Percentiles rank a stretch among this genome's conserved stretches.
Evolutionary conservation across 1,284 basidiomycete genomes (phyloP).

Genomic region (Sphagnurus paluster): DNA sequence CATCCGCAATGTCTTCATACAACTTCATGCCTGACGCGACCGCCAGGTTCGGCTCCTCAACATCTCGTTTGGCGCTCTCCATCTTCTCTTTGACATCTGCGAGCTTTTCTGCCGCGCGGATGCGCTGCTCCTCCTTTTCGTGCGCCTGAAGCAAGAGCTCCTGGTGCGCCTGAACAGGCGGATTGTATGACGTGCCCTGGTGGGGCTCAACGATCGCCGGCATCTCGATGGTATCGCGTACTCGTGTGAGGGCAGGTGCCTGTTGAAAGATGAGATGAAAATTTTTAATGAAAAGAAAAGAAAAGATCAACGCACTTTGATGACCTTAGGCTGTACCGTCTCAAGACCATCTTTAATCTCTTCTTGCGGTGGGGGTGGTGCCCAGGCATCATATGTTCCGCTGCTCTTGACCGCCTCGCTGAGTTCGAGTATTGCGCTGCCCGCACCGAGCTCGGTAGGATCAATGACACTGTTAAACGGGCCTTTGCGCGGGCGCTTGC

Average conservation of each 20-base stretch:
- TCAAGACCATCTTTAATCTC: constrained; percentile 42
- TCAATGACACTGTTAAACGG: constrained; percentile 72
- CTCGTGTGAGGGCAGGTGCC: constrained; percentile 50
- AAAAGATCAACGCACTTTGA: constrained; percentile 47
- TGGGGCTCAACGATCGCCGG: constrained; percentile 78
- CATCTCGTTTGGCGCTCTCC: constrained; percentile 45
- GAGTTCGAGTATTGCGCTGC: constrained; percentile 60
- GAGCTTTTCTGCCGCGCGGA: constrained; percentile 56
- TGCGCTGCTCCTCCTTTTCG: constrained; percentile 62
- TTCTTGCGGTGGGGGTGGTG: constrained; percentile 30
- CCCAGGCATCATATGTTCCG: constrained; percentile 78
- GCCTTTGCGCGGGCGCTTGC: constrained; percentile 65
- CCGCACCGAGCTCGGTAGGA: constrained; percentile 59
- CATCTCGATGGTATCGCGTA: constrained; percentile 53
- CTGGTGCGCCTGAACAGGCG: constrained; percentile 75
- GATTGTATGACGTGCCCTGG: constrained; percentile 94
- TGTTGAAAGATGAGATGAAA: constrained; percentile 22
- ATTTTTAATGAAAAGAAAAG: neutral
- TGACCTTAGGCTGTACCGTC: constrained; percentile 40
- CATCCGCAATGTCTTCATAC: constrained; percentile 40
- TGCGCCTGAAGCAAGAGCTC: constrained; percentile 74
- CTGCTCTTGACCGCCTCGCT: constrained; percentile 71
- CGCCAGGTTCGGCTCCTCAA: constrained; percentile 30
- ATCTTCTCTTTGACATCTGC: constrained; percentile 58
- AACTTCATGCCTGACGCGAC: constrained; percentile 61